Percentiles rank a stretch among this genome's conserved stretches.
These are phyloP conservation scores for Theileria parva DNA, from an alignment of 169 alveolate genomes.

Conservation along the genomic window DNA sequence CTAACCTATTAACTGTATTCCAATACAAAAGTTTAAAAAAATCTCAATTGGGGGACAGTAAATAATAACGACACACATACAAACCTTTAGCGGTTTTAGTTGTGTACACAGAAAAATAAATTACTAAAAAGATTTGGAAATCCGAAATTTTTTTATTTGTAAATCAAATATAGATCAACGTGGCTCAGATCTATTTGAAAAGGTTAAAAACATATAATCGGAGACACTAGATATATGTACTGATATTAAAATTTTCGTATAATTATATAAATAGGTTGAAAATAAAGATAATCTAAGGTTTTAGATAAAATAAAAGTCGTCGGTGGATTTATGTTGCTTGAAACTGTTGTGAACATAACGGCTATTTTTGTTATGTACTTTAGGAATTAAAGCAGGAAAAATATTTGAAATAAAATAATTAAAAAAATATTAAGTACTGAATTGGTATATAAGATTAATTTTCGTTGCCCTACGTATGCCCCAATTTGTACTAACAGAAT, in stretches of 20 bases:
- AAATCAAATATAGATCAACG: neutral
- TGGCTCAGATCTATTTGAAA: slow-evolving; percentile 11
- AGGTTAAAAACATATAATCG: neutral
- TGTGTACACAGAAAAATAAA: slow-evolving; percentile 5
- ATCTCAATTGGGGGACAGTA: neutral
- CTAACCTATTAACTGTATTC: neutral
- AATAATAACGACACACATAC: slow-evolving; percentile 12
- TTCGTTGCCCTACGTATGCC: slow-evolving; percentile 48
- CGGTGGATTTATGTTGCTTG: neutral
- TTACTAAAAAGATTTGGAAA: neutral
- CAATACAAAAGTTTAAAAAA: slow-evolving; percentile 19
- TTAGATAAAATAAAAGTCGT: neutral
- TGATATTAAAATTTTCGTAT: neutral
- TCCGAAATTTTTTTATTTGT: neutral
- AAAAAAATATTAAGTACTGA: slow-evolving; percentile 11
- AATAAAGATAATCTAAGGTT: slow-evolving; percentile 12
- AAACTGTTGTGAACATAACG: slow-evolving; percentile 23
- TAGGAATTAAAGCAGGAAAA: neutral
- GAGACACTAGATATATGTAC: slow-evolving; percentile 10
- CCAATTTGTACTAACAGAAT: slow-evolving; percentile 19
- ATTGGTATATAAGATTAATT: neutral
- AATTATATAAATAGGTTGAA: slow-evolving; percentile 3
- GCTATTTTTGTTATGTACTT: slow-evolving; percentile 14
- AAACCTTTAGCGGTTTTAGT: neutral
- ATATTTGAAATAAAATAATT: slow-evolving; percentile 16